Base-by-base conservation (phyloP, 192 early-diverging fungal species). In the Coemansia asiatica region DNA sequence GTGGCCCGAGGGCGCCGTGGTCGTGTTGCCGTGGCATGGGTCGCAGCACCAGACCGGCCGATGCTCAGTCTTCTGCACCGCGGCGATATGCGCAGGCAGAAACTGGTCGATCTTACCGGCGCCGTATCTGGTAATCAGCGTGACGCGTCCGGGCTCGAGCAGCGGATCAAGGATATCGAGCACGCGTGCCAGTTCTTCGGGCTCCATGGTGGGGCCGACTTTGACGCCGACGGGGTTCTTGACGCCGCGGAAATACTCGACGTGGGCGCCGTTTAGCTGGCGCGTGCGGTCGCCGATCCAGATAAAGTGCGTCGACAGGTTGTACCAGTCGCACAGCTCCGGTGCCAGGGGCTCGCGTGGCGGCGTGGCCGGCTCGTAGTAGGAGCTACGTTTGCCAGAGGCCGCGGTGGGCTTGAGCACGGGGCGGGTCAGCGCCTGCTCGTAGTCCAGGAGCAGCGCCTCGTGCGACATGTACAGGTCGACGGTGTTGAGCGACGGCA, bases 261-360 rank as follows among this genome's bases (percentile, higher is more conserved):
- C 88, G 63, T 99, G 97, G 0, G 90, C 97, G 26, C 94, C 95
- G 71, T 96, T 88, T 1, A 96, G 82, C 70, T 98, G 94, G 26
- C 97, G 87, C 3, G 97, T 99, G 44, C 97, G 90, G 83, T 99
- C 97, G 26, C 97, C 97, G 64, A 98, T 94, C 97, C 97, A 99
- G 70, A 99, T 85, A 72, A 95, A 98, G 80, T 99, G 97, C 3
- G 97, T 87, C 16, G 94, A 93, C 28, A 94, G 74, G 75, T 99
- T 99, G 85, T 96, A 99, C 70, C 85, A 91, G 64, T 86, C 85
- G 65, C 79, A 71, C 25, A 84, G 75, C 8, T 82, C 78, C 19
- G 72, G 68, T 8, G 72, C 71, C 22, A 69, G 62, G 19, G 66
- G 40, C 28, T 64, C 66, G 56, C 68, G 75, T 27, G 75, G 71